phyloP scores from a whole-genome alignment of 306 rosid genomes.

The Vigna reflexopilosa region DNA sequence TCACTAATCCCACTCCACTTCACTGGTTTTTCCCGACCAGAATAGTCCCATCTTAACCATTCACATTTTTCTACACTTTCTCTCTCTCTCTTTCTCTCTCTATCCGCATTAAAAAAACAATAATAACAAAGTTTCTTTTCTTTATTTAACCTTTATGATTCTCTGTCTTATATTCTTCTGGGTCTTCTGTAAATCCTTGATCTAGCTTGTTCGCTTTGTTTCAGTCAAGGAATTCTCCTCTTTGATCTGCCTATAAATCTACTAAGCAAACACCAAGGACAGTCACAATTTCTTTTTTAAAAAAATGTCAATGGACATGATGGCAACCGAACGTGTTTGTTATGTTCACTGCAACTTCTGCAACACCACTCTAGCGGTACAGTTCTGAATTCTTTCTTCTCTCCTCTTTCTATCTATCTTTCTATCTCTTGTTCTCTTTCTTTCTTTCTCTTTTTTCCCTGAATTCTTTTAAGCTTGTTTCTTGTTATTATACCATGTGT shows the following conservation, averaged over 20 bases:
- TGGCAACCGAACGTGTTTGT: constrained; percentile 95
- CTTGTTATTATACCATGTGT: constrained; percentile 38
- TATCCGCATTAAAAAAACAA: background rate
- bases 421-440: background rate
- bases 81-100: constrained; percentile 3
- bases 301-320: constrained; percentile 88
- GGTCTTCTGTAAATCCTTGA: constrained; percentile 45
- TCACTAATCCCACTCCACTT: constrained; percentile 55
- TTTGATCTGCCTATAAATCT: constrained; percentile 54
- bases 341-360: constrained; percentile 99
- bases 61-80: constrained; percentile 61
- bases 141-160: constrained; percentile 37
- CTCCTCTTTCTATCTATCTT: too few relatives aligned
- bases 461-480: constrained; percentile 39
- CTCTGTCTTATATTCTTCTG: constrained; percentile 32
- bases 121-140: constrained; percentile 16
- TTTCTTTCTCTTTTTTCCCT: background rate
- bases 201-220: constrained; percentile 45
- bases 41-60: constrained; percentile 87
- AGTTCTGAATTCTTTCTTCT: constrained; percentile 46
- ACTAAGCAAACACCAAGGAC: constrained; percentile 40
- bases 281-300: background rate
- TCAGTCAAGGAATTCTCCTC: constrained; percentile 45
- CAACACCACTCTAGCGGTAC: constrained; percentile 99
- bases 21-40: constrained; percentile 84